phyloP scores from a whole-genome alignment of 257 asterid species.

The Scutellaria minor region DNA sequence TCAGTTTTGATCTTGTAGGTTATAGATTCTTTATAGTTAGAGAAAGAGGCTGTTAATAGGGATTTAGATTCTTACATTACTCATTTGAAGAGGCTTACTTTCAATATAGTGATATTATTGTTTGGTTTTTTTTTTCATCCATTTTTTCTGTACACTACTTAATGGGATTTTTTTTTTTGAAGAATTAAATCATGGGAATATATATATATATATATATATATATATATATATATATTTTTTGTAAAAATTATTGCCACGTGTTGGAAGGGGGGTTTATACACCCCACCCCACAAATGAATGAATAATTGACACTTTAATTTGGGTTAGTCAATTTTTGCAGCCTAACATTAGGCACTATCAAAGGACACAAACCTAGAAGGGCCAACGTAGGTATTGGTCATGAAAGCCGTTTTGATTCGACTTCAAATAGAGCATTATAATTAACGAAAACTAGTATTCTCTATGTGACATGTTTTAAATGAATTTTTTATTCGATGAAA shows the following conservation, averaged over 20 bases:
- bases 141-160: background rate
- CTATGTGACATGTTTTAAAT: no score
- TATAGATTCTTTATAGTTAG: constrained; percentile 41
- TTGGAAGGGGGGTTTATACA: constrained; percentile 24
- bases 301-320: background rate
- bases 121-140: constrained; percentile 23
- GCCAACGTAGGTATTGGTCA: background rate
- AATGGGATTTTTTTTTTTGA: background rate
- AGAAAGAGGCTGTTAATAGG: constrained; percentile 41
- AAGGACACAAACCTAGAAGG: constrained; percentile 26
- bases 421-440: no score
- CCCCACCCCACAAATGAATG: background rate
- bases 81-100: constrained; percentile 38
- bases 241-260: constrained; percentile 27
- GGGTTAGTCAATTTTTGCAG: constrained; percentile 28
- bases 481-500: no score
- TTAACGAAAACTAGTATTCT: no score
- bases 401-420: background rate
- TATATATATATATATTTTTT: no score
- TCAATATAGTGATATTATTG: constrained; percentile 35
- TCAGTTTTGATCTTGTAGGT: constrained; percentile 57
- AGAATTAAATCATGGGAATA: no score
- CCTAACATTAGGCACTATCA: constrained; percentile 37
- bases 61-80: constrained; percentile 36
- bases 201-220: no score